phyloP scores from a whole-genome alignment of 2,329 filamentous ascomycete species.

The Aschersonia sp. region DNA sequence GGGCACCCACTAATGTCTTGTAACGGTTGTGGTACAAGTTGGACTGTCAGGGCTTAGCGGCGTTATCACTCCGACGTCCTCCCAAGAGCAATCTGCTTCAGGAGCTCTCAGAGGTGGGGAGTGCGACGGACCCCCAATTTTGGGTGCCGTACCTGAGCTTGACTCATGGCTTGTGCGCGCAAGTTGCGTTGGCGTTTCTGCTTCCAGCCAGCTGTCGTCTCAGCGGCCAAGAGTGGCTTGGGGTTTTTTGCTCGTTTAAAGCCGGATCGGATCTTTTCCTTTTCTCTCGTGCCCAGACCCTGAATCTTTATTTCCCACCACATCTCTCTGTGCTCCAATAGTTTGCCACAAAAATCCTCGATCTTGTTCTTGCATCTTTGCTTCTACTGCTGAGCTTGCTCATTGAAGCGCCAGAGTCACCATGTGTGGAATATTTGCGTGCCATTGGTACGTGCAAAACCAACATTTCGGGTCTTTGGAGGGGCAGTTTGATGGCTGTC shows the following conservation, averaged over 20 bases:
- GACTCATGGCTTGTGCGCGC: slow-evolving; percentile 6
- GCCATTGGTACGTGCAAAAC: slow-evolving; percentile 56
- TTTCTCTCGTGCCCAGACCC: not conserved
- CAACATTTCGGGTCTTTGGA: slow-evolving; percentile 9
- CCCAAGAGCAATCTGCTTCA: too few relatives aligned
- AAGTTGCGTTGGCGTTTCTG: not conserved
- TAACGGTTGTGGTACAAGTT: too few relatives aligned
- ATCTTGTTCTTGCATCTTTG: too few relatives aligned
- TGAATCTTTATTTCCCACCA: not conserved
- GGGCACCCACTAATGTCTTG: too few relatives aligned
- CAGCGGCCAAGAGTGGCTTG: not conserved
- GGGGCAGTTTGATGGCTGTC: slow-evolving; percentile 9
- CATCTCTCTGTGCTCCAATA: not conserved
- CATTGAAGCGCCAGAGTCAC: slow-evolving; percentile 17
- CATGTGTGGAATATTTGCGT: slow-evolving; percentile 97
- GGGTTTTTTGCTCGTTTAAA: not conserved
- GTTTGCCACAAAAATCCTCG: too few relatives aligned
- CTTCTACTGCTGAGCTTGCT: too few relatives aligned
- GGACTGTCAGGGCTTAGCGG: too few relatives aligned
- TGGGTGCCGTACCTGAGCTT: not conserved
- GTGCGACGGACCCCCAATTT: too few relatives aligned
- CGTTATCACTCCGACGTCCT: too few relatives aligned
- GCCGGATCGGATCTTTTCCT: slow-evolving; percentile 1
- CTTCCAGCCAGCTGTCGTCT: not conserved
- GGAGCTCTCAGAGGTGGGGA: too few relatives aligned